Percentiles rank a stretch among this genome's conserved stretches.
phyloP scores from a whole-genome alignment of 2,329 filamentous ascomycete species.

The Colletotrichum destructivum region DNA sequence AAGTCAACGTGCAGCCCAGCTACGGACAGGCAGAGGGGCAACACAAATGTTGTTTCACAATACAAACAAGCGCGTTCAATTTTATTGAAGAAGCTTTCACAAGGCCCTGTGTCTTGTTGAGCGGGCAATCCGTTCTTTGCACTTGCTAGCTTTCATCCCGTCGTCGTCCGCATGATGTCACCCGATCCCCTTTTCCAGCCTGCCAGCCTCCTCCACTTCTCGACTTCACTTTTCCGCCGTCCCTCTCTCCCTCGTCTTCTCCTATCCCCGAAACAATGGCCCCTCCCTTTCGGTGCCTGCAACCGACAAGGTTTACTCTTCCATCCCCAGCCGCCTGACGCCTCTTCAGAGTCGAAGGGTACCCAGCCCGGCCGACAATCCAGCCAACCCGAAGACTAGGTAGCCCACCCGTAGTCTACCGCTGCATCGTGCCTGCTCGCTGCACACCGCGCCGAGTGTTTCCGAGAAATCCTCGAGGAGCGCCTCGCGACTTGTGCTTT shows the following conservation, averaged over 20 bases:
- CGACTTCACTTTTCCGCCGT: slow-evolving; percentile 2
- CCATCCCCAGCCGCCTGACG: slow-evolving; percentile 5
- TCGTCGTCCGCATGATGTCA: slow-evolving; percentile 19
- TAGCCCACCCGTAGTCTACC: slow-evolving; percentile 10
- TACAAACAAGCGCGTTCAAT: too few relatives aligned
- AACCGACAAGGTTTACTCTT: slow-evolving; percentile 17
- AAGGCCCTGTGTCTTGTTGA: too few relatives aligned
- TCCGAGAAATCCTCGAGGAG: slow-evolving; percentile 45
- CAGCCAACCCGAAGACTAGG: neutral
- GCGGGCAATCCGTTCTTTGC: neutral
- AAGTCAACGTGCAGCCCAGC: neutral
- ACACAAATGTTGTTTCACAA: neutral
- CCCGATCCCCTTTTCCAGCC: neutral
- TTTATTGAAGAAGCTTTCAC: neutral
- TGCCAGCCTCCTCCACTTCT: neutral
- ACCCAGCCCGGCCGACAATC: neutral
- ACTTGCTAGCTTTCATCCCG: neutral
- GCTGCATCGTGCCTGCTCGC: slow-evolving; percentile 19
- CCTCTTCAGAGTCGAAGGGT: neutral
- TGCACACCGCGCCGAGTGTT: slow-evolving; percentile 39
- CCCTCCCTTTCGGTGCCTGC: slow-evolving; percentile 4
- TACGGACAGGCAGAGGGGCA: neutral
- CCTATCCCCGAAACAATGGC: slow-evolving; percentile 6
- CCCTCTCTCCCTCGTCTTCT: neutral
- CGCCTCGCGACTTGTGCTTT: slow-evolving; percentile 10